These are phyloP conservation scores for Microdochium paspali DNA, from an alignment of 2,329 filamentous ascomycete genomes.

Conservation along the genomic window DNA sequence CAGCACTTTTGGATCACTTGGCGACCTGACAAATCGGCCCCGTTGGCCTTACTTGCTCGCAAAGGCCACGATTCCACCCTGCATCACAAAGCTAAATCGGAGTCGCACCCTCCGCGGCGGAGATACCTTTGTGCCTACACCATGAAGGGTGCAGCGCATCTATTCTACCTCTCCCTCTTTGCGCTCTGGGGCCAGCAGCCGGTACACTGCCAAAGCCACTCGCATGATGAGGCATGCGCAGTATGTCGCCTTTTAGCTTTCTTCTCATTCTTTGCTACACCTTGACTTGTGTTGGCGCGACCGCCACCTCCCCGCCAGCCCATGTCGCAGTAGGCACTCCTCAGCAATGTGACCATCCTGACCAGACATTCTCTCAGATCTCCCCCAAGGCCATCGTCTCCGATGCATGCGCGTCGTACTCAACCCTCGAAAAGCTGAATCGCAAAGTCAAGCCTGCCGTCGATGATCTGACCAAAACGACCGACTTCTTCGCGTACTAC, in stretches of 20 bases:
- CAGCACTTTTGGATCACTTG: neutral
- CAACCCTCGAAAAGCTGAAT: conserved; percentile 81
- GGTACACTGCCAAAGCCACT: conserved; percentile 31
- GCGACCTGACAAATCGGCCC: neutral
- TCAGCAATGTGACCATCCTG: conserved; percentile 23
- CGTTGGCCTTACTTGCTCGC: neutral
- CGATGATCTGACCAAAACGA: conserved; percentile 71
- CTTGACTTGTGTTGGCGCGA: conserved; percentile 8
- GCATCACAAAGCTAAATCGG: neutral
- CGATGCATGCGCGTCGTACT: conserved; percentile 91
- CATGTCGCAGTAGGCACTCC: neutral
- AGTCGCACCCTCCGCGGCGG: neutral
- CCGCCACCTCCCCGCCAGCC: conserved; percentile 4
- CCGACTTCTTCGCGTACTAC: conserved; percentile 98
- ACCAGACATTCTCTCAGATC: conserved; percentile 49
- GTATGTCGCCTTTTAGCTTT: conserved; percentile 30
- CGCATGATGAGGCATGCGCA: conserved; percentile 38
- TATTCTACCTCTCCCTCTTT: conserved; percentile 48
- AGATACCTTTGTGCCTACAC: conserved; percentile 3
- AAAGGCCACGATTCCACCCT: conserved; percentile 1
- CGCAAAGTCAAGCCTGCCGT: conserved; percentile 64
- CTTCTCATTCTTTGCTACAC: conserved; percentile 9
- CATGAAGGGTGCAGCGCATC: conserved; percentile 44
- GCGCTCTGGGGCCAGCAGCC: conserved; percentile 38
- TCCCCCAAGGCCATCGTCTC: conserved; percentile 82